A percentile compares a stretch with the other conserved stretches of the same genome.
Evolutionary conservation across 2,329 filamentous ascomycete species (phyloP).

Genomic region (Exophiala sp.): DNA sequence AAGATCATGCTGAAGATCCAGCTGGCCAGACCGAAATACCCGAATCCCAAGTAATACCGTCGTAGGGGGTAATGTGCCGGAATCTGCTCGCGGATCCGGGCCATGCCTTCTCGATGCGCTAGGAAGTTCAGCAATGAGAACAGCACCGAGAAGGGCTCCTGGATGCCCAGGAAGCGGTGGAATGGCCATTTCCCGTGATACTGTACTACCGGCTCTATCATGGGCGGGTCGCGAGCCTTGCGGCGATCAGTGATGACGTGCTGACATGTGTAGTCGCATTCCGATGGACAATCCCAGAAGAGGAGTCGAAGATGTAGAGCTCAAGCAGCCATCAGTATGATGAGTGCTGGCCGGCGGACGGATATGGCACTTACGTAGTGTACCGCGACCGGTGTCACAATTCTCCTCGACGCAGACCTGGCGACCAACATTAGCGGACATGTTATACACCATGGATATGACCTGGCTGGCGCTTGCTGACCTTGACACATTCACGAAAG

Average conservation of each 20-base stretch:
- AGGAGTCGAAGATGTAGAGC: conserved; percentile 79
- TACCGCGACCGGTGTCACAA: conserved; percentile 61
- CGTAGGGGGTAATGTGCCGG: conserved; percentile 69
- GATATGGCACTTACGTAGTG: conserved; percentile 58
- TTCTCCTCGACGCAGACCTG: conserved; percentile 77
- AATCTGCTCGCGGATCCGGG: conserved; percentile 62
- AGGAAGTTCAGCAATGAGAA: conserved; percentile 89
- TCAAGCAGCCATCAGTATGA: conserved; percentile 36
- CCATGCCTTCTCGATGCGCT: conserved; percentile 73
- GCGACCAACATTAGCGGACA: conserved; percentile 8
- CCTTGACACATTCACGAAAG: conserved; percentile 80
- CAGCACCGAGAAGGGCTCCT: conserved; percentile 88
- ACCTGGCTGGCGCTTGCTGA: conserved; percentile 38
- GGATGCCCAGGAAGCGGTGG: conserved; percentile 79
- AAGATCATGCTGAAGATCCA: conserved; percentile 91
- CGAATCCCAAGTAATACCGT: conserved; percentile 72
- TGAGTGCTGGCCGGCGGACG: neutral
- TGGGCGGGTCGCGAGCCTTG: conserved; percentile 57
- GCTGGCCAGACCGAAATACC: conserved; percentile 71
- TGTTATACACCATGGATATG: conserved; percentile 3
- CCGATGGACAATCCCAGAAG: conserved; percentile 83
- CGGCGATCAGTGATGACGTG: conserved; percentile 77
- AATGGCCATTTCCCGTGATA: conserved; percentile 99
- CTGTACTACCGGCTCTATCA: conserved; percentile 67
- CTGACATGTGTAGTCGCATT: conserved; percentile 98